Conservation (phyloP, 2,329 filamentous ascomycete genomes). For the Ceratocystis diversiconidia region DNA sequence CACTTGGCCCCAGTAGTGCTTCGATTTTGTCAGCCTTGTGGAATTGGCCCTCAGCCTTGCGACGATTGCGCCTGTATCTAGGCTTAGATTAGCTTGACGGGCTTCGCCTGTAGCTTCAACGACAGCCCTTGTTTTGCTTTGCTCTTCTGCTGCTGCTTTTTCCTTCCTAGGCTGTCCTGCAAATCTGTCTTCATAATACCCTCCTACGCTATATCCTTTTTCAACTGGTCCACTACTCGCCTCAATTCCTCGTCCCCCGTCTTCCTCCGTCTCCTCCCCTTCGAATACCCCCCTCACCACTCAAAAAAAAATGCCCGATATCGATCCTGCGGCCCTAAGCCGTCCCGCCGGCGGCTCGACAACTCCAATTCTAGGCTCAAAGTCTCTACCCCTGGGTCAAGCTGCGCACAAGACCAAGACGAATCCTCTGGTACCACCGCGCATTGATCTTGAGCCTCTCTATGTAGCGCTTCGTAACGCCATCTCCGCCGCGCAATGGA, state of each 20-base stretch:
- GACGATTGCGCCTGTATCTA: background rate
- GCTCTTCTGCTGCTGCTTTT: background rate
- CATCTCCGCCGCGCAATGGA: conserved; percentile 49
- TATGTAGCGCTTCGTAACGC: conserved; percentile 47
- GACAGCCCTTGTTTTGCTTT: background rate
- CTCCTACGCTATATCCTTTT: no score
- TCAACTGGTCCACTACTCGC: background rate
- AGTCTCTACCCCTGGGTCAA: conserved; percentile 36
- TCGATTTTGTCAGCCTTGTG: conserved; percentile 12
- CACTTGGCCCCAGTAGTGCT: no score
- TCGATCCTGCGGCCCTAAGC: conserved; percentile 55
- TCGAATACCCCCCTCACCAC: no score
- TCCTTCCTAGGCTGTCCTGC: conserved; percentile 10
- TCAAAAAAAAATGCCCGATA: conserved; percentile 43
- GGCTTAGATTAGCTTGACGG: background rate
- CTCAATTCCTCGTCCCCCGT: conserved; percentile 11
- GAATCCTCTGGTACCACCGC: conserved; percentile 47
- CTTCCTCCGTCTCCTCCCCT: conserved; percentile 19
- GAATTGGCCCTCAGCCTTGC: conserved; percentile 11
- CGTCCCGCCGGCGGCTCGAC: conserved; percentile 40
- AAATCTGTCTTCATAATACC: no score
- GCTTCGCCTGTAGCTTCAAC: background rate
- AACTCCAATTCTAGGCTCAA: conserved; percentile 22
- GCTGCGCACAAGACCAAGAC: conserved; percentile 38
- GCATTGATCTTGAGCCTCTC: conserved; percentile 53